Evolutionary conservation across 169 alveolate species (phyloP).

Genomic region (Plasmodium knowlesi): DNA sequence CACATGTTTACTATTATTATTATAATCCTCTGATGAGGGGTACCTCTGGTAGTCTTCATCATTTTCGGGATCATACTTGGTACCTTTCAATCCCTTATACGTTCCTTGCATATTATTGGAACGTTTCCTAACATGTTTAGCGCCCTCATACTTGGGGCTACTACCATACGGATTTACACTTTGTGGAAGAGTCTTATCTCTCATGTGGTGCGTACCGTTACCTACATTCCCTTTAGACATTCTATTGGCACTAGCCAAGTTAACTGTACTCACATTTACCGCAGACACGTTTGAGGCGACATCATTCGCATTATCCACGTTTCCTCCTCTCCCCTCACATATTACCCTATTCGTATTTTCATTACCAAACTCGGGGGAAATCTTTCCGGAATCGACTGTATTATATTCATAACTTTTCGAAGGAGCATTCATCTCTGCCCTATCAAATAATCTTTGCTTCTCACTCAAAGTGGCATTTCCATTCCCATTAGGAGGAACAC

Average conservation of each 20-base stretch:
- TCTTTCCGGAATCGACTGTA: neutral
- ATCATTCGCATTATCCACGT: neutral
- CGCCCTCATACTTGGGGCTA: constrained; percentile 9
- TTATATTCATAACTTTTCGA: constrained; percentile 26
- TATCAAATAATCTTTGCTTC: constrained; percentile 19
- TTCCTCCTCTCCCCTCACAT: constrained; percentile 6
- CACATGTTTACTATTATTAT: neutral
- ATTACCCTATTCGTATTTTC: neutral
- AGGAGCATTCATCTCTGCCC: neutral
- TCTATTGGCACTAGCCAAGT: constrained; percentile 6
- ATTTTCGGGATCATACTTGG: constrained; percentile 9
- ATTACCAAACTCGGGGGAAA: constrained; percentile 12
- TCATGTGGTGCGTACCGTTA: neutral
- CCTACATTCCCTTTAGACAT: neutral
- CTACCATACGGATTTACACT: neutral
- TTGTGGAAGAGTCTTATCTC: constrained; percentile 13
- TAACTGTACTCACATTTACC: neutral
- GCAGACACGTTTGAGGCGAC: neutral
- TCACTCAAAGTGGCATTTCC: neutral
- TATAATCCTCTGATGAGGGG: constrained; percentile 22
- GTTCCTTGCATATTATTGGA: constrained; percentile 27
- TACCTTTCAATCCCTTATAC: constrained; percentile 3
- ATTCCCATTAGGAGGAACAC: neutral
- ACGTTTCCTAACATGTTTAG: constrained; percentile 8
- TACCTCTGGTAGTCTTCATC: constrained; percentile 28